Conservation (phyloP, 75 land plant genomes). For the Cryptomeria japonica region DNA sequence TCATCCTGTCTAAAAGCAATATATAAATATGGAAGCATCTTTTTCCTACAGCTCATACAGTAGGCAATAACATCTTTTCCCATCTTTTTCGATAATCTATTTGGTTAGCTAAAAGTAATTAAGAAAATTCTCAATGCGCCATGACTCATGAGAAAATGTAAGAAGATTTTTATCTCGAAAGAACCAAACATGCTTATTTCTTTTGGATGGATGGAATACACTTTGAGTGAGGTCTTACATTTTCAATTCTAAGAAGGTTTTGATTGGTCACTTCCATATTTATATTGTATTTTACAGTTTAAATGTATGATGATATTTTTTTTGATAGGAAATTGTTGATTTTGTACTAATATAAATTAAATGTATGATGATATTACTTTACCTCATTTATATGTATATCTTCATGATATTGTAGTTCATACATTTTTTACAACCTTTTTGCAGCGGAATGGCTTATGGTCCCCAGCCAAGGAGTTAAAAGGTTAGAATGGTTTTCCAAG, state of each 20-base stretch:
- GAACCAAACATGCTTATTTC: background rate
- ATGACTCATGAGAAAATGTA: background rate
- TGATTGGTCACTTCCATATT: background rate
- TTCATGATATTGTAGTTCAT: background rate
- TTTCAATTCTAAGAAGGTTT: background rate
- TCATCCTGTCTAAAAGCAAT: background rate
- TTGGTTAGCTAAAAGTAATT: background rate
- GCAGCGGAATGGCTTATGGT: constrained; percentile 97
- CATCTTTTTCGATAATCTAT: background rate
- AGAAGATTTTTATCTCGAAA: background rate
- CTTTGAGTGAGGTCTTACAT: background rate
- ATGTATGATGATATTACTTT: constrained; percentile 12
- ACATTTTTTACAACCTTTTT: constrained; percentile 15
- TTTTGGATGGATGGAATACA: background rate
- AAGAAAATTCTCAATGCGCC: background rate
- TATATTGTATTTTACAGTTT: background rate
- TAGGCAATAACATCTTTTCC: background rate
- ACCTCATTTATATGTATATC: background rate
- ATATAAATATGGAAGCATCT: background rate
- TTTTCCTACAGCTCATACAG: background rate
- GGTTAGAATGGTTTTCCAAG: constrained; percentile 29
- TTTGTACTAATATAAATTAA: no score
- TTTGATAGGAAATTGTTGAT: no score
- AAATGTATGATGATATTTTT: constrained; percentile 12
- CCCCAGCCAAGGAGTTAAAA: constrained; percentile 76